phyloP scores from a whole-genome alignment of 345 rosid species.

The Excoecaria agallocha region DNA sequence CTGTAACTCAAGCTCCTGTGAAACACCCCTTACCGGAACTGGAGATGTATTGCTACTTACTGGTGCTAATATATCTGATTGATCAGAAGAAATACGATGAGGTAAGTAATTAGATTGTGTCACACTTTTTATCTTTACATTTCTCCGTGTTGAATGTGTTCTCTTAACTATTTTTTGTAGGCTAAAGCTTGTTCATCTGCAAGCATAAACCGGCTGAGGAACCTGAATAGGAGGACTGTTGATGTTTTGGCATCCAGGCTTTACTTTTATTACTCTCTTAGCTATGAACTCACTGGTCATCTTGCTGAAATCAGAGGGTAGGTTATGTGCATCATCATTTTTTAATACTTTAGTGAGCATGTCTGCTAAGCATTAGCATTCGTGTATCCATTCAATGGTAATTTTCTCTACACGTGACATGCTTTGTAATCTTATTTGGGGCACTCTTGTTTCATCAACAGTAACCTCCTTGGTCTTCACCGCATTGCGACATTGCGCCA shows the following conservation, averaged over 20 bases:
- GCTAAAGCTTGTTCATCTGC: constrained; percentile 87
- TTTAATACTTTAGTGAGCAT: background rate
- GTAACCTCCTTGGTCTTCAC: constrained; percentile 75
- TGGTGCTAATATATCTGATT: constrained; percentile 69
- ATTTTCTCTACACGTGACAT: background rate
- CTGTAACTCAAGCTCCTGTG: constrained; percentile 42
- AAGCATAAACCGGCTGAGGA: constrained; percentile 68
- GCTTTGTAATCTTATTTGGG: constrained; percentile 3
- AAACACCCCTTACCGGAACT: constrained; percentile 69
- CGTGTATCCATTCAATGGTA: background rate
- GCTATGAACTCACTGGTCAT: constrained; percentile 73
- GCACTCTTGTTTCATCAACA: constrained; percentile 24
- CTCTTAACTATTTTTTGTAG: constrained; percentile 29
- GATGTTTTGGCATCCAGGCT: constrained; percentile 81
- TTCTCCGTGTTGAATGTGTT: background rate
- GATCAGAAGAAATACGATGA: constrained; percentile 71
- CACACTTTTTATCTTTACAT: background rate
- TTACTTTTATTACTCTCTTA: constrained; percentile 70
- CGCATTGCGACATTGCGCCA: constrained; percentile 81
- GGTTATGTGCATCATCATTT: constrained; percentile 13
- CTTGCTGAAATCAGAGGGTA: constrained; percentile 87
- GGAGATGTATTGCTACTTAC: constrained; percentile 67
- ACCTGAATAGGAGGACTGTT: constrained; percentile 66
- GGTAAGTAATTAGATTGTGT: constrained; percentile 33
- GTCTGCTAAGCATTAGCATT: background rate